Percentiles rank a stretch among this genome's conserved stretches.
Conservation (phyloP, 768 basidiomycete genomes). For the Saitozyma sp. region DNA sequence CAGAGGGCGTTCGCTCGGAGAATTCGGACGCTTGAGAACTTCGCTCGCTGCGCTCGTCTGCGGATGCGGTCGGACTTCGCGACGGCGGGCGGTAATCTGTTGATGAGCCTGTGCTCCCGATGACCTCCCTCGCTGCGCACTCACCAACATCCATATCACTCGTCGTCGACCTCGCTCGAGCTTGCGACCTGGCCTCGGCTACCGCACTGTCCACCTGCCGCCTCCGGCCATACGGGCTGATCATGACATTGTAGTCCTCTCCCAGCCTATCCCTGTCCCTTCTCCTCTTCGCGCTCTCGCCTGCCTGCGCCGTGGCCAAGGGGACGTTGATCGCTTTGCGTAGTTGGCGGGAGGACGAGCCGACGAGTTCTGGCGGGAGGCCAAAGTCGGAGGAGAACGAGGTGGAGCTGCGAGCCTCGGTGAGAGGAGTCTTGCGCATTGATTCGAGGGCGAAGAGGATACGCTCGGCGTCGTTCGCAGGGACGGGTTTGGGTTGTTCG, state of each 20-base stretch:
- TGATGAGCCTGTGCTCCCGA: no score
- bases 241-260: slow-evolving; percentile 41
- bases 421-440: slow-evolving; percentile 40
- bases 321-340: slow-evolving; percentile 44
- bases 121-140: not conserved
- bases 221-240: slow-evolving; percentile 46
- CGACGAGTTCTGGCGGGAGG: slow-evolving; percentile 24
- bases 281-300: slow-evolving; percentile 28
- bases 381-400: slow-evolving; percentile 5
- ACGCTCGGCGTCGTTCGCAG: slow-evolving; percentile 41
- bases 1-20: slow-evolving; percentile 1
- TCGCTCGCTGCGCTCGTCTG: slow-evolving; percentile 4
- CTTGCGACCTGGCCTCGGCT: slow-evolving; percentile 19
- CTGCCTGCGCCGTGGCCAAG: slow-evolving; percentile 41
- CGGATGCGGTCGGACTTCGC: slow-evolving; percentile 1
- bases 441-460: slow-evolving; percentile 45
- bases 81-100: slow-evolving; percentile 12
- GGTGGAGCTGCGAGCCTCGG: slow-evolving; percentile 25
- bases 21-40: not conserved
- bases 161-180: slow-evolving; percentile 4
- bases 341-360: slow-evolving; percentile 37
- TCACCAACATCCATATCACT: slow-evolving; percentile 15
- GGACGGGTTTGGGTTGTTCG: slow-evolving; percentile 22
- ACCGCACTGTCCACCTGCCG: slow-evolving; percentile 30
- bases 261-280: slow-evolving; percentile 36